Conservation (phyloP, 805 yeast species). For the Yarrowia sp. region DNA sequence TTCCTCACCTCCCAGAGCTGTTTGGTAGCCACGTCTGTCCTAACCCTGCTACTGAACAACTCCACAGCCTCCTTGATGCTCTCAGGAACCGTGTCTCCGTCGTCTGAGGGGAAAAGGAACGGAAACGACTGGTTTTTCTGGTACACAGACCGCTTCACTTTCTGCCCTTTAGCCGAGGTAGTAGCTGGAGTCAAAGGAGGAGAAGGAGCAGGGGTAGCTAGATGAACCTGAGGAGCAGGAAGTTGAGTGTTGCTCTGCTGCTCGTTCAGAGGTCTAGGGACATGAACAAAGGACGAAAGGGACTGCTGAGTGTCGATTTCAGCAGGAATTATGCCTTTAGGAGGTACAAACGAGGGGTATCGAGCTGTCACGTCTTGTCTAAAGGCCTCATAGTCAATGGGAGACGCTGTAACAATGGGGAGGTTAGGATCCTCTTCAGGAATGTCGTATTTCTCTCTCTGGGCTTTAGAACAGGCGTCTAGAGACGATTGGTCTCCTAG, state of each 20-base stretch:
- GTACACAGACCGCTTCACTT: constrained; percentile 52
- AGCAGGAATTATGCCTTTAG: constrained; percentile 57
- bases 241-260: constrained; percentile 56
- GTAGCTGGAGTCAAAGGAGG: constrained; percentile 66
- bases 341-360: constrained; percentile 73
- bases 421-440: constrained; percentile 44
- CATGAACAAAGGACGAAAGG: constrained; percentile 64
- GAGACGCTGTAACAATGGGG: constrained; percentile 62
- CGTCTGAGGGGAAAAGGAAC: constrained; percentile 63
- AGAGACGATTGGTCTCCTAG: constrained; percentile 59
- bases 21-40: constrained; percentile 69
- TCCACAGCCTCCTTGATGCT: constrained; percentile 83
- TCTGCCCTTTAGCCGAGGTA: constrained; percentile 46
- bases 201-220: constrained; percentile 89
- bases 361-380: constrained; percentile 75
- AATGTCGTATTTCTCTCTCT: constrained; percentile 55
- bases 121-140: constrained; percentile 75
- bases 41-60: constrained; percentile 65
- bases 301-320: constrained; percentile 60
- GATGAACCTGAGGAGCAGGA: constrained; percentile 65
- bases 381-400: constrained; percentile 83
- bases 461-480: constrained; percentile 55
- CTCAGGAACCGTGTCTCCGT: constrained; percentile 61
- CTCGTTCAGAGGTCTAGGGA: constrained; percentile 59
- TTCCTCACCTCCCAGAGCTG: constrained; percentile 78